Percentiles rank a stretch among this genome's conserved stretches.
Conservation (phyloP, 2,329 filamentous ascomycete species). For the Alternaria alternata region DNA sequence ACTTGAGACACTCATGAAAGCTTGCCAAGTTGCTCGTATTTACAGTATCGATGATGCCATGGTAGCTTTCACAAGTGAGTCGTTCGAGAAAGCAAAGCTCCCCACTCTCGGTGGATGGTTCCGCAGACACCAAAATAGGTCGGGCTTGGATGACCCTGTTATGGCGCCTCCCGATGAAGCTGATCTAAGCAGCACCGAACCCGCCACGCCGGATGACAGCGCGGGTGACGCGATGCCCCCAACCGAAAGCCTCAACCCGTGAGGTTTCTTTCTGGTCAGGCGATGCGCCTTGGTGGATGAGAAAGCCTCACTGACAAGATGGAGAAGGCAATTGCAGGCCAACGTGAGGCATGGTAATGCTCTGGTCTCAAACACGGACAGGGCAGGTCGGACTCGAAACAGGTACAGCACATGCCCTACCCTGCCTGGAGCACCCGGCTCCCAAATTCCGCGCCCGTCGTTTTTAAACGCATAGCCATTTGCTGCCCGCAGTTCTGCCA, state of each 20-base stretch:
- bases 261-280: conserved; percentile 28
- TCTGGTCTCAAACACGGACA: conserved; percentile 37
- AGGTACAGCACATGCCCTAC: conserved; percentile 40
- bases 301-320: conserved; percentile 13
- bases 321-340: conserved; percentile 19
- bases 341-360: conserved; percentile 26
- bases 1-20: conserved; percentile 4
- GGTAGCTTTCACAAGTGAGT: conserved; percentile 2
- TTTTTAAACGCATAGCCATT: conserved; percentile 46
- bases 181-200: conserved; percentile 35
- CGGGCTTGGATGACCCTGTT: conserved; percentile 26
- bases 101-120: conserved; percentile 23
- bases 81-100: conserved; percentile 1
- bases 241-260: conserved; percentile 26
- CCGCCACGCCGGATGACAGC: conserved; percentile 45
- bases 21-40: not conserved
- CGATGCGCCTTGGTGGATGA: conserved; percentile 11
- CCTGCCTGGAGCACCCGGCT: conserved; percentile 35
- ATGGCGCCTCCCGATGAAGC: conserved; percentile 38
- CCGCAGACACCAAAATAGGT: conserved; percentile 37
- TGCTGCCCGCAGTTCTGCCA: conserved; percentile 38
- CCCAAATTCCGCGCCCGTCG: conserved; percentile 39
- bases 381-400: conserved; percentile 39
- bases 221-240: conserved; percentile 38
- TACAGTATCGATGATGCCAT: conserved; percentile 5